Evolutionary conservation across 208 protist species (phyloP), one percentile per base, ranked within the genome.

Genomic region (Vickermania spadyakhi): DNA sequence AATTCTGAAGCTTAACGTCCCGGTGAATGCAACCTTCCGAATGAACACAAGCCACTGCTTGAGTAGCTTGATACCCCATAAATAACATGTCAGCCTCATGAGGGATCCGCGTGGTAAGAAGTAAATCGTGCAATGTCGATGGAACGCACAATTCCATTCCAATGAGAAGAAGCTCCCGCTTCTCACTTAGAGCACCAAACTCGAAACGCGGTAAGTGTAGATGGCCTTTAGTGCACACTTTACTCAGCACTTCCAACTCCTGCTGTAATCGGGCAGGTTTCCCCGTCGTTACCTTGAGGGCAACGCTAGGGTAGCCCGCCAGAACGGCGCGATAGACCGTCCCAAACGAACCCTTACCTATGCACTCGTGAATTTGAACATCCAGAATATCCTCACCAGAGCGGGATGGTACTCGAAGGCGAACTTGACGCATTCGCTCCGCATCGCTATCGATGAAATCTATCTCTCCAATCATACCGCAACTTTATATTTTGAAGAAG

Each of bases 1-100:
- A 91, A 74, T 96, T 96, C 73, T 97, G 81, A 52, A 91, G 76
- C 68, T 97, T 96, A 56, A 97, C 69, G 58, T 97, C 91, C 58
- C 89, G 81, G 72, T 97, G 89, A 55, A 94, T 86, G 71, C 87
- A 93, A 21, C 76, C 77, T 55, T 88, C 75, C 42, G 72, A 75
- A 63, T 98, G 96, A 28, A 98, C 83, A 67, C 79, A 89, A n/a
- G 75, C 73, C 29, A 98, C 76, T 1, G 90, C 89, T 23, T 92
- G 69, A 4, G 82, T 58, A 13, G 86, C 84, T 70, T 98, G 93
- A 52, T 96, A 75, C 23, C 78, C 81, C 57, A 97, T 81, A 69
- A 97, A 97, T 21, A 92, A 77, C 62, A 91, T 93, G 53, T 95
- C 84, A 11, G 80, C 80, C 56, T 94, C 86, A 50, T 67, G 77